phyloP scores from a whole-genome alignment of 352 stramenopile species.

The Globisporangium cederbergense region DNA sequence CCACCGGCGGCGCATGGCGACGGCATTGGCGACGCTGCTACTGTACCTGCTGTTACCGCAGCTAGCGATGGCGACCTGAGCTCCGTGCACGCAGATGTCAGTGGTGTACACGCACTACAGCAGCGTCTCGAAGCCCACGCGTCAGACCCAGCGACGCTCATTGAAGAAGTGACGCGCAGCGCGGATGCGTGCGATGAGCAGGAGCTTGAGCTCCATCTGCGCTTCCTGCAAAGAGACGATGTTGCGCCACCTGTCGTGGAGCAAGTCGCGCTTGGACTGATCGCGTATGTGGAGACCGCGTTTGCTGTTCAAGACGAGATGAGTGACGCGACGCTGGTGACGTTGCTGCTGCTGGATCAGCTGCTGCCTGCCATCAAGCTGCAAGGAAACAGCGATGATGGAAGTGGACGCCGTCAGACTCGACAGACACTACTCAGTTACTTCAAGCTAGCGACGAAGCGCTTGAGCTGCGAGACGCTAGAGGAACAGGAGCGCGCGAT shows the following conservation, averaged over 20 bases:
- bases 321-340: neutral
- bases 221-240: neutral
- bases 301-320: neutral
- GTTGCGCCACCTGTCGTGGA: neutral
- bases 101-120: too few relatives aligned
- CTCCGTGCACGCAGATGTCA: neutral
- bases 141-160: neutral
- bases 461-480: neutral
- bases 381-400: neutral
- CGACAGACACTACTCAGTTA: neutral
- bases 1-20: neutral
- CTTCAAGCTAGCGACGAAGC: conserved; percentile 6
- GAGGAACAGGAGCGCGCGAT: conserved; percentile 7
- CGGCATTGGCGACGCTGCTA: neutral
- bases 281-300: neutral
- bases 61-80: neutral
- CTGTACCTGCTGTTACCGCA: too few relatives aligned
- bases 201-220: neutral
- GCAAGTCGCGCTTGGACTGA: conserved; percentile 4
- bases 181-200: neutral
- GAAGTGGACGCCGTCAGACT: neutral
- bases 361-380: neutral
- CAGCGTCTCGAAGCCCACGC: neutral
- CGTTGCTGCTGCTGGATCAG: conserved; percentile 5
- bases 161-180: conserved; percentile 3